phyloP scores from a whole-genome alignment of 78 protist species.

The Dictyostelium capitatum region DNA sequence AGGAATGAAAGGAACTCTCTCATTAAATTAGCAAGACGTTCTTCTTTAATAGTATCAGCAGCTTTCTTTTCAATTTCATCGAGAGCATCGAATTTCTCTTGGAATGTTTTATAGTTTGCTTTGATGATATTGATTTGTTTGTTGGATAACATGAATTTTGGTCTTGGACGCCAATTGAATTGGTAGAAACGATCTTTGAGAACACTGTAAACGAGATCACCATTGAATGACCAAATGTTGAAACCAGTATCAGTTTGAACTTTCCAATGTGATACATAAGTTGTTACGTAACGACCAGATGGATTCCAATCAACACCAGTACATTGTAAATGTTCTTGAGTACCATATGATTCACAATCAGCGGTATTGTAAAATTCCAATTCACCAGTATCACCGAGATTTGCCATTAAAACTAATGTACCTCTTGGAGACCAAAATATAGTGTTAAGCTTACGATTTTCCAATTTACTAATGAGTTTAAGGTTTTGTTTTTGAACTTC shows the following conservation, averaged over 20 bases:
- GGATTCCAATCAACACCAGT: conserved; percentile 96
- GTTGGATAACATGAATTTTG: conserved; percentile 86
- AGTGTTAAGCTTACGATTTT: conserved; percentile 43
- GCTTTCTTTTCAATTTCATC: conserved; percentile 5
- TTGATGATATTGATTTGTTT: conserved; percentile 74
- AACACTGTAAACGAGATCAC: conserved; percentile 30
- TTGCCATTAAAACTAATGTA: conserved; percentile 41
- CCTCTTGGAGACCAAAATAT: conserved; percentile 83
- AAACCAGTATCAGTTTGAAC: conserved; percentile 92
- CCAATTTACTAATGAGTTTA: conserved; percentile 41
- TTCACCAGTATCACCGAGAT: conserved; percentile 73
- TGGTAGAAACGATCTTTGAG: conserved; percentile 92
- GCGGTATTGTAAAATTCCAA: conserved; percentile 90
- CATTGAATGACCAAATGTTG: conserved; percentile 88
- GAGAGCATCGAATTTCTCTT: conserved; percentile 34
- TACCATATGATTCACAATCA: conserved; percentile 67
- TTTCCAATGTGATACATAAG: conserved; percentile 84
- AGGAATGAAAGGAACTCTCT: conserved; percentile 38
- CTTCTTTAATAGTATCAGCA: conserved; percentile 9
- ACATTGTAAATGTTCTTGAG: conserved; percentile 91
- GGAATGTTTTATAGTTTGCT: conserved; percentile 11
- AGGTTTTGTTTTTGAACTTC: conserved; percentile 71
- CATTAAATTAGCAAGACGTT: conserved; percentile 34
- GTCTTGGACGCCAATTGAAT: conserved; percentile 96
- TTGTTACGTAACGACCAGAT: conserved; percentile 94